These are phyloP conservation scores for Neospora caninum DNA, from an alignment of 169 alveolate species.

Conservation along the genomic window DNA sequence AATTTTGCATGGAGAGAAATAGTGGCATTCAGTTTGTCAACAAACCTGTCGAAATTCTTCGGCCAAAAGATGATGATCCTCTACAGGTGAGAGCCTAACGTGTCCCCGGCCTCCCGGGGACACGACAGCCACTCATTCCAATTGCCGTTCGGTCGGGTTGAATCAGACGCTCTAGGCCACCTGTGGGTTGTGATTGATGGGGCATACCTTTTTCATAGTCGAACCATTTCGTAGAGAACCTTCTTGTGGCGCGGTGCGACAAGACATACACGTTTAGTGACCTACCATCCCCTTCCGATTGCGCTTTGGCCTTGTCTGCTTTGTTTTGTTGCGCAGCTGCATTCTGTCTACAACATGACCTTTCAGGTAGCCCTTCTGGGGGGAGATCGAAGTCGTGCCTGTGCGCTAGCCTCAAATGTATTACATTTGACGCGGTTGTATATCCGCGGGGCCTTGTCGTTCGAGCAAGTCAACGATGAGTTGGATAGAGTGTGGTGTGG, in stretches of 20 bases:
- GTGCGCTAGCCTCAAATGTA: constrained; percentile 36
- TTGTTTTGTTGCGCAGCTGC: constrained; percentile 21
- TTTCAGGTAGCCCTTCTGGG: constrained; percentile 54
- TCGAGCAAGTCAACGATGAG: constrained; percentile 42
- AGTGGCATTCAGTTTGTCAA: constrained; percentile 31
- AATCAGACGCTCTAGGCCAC: not conserved
- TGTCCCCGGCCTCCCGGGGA: not conserved
- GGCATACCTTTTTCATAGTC: no score
- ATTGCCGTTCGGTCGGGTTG: not conserved
- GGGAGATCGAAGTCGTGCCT: constrained; percentile 52
- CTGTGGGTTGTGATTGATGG: not conserved
- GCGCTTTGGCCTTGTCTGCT: not conserved
- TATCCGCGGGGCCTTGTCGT: constrained; percentile 14
- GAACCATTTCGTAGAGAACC: not conserved
- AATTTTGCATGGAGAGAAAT: constrained; percentile 57
- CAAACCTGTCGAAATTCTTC: constrained; percentile 48
- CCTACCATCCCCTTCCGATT: no score
- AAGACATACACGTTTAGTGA: no score
- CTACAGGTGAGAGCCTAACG: constrained; percentile 28
- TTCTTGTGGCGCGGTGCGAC: no score
- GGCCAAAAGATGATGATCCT: constrained; percentile 55
- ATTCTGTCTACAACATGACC: constrained; percentile 44
- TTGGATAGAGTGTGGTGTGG: constrained; percentile 37
- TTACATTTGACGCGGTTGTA: constrained; percentile 50
- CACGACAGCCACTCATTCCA: not conserved